These are phyloP conservation scores for Penicillium hordei DNA, from an alignment of 2,329 filamentous ascomycete species.

Conservation along the genomic window DNA sequence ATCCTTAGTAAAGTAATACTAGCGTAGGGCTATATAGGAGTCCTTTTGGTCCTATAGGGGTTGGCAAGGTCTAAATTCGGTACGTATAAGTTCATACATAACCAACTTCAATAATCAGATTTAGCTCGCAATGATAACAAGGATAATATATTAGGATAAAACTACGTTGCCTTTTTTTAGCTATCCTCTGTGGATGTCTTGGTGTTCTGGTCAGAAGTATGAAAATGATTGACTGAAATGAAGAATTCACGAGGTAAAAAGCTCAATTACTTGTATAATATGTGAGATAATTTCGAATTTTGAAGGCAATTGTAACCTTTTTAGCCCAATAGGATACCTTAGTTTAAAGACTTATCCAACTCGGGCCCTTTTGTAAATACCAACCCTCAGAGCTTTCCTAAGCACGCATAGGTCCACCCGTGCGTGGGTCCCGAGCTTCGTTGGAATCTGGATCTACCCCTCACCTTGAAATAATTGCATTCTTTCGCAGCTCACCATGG, in stretches of 20 bases:
- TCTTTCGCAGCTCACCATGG: constrained; percentile 8
- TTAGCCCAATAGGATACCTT: not conserved
- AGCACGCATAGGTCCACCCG: not conserved
- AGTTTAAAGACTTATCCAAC: not conserved
- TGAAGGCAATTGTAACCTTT: not conserved
- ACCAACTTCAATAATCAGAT: not conserved
- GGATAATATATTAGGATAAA: not conserved
- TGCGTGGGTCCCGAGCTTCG: not conserved
- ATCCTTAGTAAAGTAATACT: too few species aligned
- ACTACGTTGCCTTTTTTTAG: not conserved
- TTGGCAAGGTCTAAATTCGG: too few species aligned
- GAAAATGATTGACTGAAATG: not conserved
- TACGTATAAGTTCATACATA: too few species aligned
- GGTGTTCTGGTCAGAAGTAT: not conserved
- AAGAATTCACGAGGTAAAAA: not conserved
- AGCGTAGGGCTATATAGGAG: too few species aligned
- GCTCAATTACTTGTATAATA: not conserved
- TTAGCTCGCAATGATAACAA: not conserved
- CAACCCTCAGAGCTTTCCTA: not conserved
- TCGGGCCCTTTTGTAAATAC: not conserved
- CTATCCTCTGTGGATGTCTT: not conserved
- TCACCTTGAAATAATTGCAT: not conserved
- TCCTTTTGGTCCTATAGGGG: too few species aligned
- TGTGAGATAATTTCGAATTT: not conserved
- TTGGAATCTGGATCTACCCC: not conserved